Base-by-base conservation (phyloP, 805 yeast genomes). In the Myxozyma neglecta region DNA sequence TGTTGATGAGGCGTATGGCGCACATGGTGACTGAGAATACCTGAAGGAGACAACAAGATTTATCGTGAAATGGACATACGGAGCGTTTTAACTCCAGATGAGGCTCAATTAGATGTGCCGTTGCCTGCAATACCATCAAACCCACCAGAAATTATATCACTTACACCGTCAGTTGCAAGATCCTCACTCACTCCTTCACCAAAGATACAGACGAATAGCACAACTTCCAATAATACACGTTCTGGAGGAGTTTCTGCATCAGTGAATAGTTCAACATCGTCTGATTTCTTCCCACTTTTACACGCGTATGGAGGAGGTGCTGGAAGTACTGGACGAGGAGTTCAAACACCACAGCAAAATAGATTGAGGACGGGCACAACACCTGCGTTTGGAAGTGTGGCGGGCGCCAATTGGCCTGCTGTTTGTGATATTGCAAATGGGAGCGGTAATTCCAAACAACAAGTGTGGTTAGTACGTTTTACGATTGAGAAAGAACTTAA, bases 401-500 rank as follows among this genome's bases (percentile, higher is more conserved):
- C 56, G 36, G 63, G 57, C 14, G 64, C 60, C 42, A 42, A 42
- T 32, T 61, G 61, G 63, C 65, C 65, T 40, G 48, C 37, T 18
- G 53, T 40, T 49, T 57, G 63, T 45, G 63, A 61, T n/a, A 35
- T 64, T 14, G 57, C 63, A n/a, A 14, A 44, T 32, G 37, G 36
- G 43, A 40, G n/a, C 10, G 29, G 35, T 20, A 40, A 59, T 20
- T 18, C 56, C 29, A 59, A 57, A 35, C 66, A 64, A 54, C 55
- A 45, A n/a, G 68, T 65, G 16, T 65, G 68, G 68, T 48, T 65
- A 47, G 65, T 62, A 39, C 29, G 65, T 44, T 32, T 34, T 34
- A 35, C 18, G n/a, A 24, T 18, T n/a, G n/a, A n/a, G n/a, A n/a
- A n/a, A n/a, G 13, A 13, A 39, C 2, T 39, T 6, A 10, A 34